Evolutionary conservation across 139 green algal species (phyloP).

Genomic region (Auxenochlorella pyrenoidosa): DNA sequence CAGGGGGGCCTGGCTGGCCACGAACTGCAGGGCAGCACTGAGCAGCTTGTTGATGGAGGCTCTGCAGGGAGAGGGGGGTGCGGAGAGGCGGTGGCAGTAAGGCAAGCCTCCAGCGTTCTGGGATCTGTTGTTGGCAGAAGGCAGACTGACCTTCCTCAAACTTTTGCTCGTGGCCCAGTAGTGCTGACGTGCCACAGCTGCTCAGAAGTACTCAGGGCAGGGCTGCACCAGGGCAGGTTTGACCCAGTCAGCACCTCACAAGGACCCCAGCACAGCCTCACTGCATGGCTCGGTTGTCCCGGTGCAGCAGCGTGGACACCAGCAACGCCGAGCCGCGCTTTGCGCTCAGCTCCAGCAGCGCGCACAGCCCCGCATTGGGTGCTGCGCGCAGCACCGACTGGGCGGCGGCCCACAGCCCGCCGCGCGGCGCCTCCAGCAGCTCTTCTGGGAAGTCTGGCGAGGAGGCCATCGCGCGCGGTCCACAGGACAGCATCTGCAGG

Average conservation of each 20-base stretch:
- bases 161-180: too few relatives aligned
- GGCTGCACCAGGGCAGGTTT: too few relatives aligned
- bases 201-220: too few relatives aligned
- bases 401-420: background rate
- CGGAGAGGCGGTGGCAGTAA: too few relatives aligned
- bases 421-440: background rate
- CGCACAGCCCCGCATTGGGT: background rate
- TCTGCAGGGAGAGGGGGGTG: too few relatives aligned
- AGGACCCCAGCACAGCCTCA: too few relatives aligned
- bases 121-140: too few relatives aligned
- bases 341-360: background rate
- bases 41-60: background rate
- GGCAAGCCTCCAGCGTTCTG: too few relatives aligned
- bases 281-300: background rate
- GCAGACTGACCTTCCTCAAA: too few relatives aligned
- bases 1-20: background rate
- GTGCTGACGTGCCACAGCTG: too few relatives aligned
- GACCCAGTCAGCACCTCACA: too few relatives aligned
- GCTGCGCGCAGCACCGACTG: background rate
- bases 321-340: background rate
- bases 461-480: background rate
- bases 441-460: background rate
- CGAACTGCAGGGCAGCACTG: background rate
- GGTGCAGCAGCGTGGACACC: background rate
- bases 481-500: slow-evolving; percentile 6